Evolutionary conservation across 331 rosid species (phyloP), one percentile per base, ranked within the genome.

Genomic region (Malus hybrid): DNA sequence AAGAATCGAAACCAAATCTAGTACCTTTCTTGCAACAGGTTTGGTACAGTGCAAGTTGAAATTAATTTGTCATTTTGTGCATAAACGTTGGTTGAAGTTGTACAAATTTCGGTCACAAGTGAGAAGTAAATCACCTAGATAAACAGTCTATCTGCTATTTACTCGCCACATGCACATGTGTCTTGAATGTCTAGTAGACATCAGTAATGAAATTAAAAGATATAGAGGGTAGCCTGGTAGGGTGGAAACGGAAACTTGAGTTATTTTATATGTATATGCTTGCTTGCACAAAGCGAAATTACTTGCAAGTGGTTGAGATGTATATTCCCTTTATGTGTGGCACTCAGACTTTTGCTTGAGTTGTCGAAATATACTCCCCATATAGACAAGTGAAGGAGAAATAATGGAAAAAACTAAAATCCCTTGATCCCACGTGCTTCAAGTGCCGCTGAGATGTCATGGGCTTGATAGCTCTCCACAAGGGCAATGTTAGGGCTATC

Each of bases 401-500:
- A 75, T 61, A 60, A 61, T 73, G 74, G 15, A 56, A 33, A 80
- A 14, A 19, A n/a, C 24, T 50, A 73, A 59, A 61, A 75, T 65
- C 77, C 65, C 76, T 81, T 79, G 59, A 85, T 79, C 79, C 84
- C 89, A 24, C 77, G 71, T 71, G 79, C 84, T 75, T 89, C 85
- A 32, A 91, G 76, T 54, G 86, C 78, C 75, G 81, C 76, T 52
- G 87, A 85, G 82, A 92, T 86, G 33, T 85, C 82, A 42, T 82
- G 79, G 72, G 71, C 83, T 69, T 76, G 88, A 70, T 77, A 71
- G 79, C 56, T 60, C 76, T 85, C 85, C 46, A 80, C 76, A 31
- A 71, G 74, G 68, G 74, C 67, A 56, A 92, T 82, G 81, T 81
- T 87, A 63, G 96, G 92, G 82, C 89, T 82, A 75, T 87, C 88